Evolutionary conservation across 2,329 filamentous ascomycete genomes (phyloP).

Genomic region (Purpureocillium lavendulum): DNA sequence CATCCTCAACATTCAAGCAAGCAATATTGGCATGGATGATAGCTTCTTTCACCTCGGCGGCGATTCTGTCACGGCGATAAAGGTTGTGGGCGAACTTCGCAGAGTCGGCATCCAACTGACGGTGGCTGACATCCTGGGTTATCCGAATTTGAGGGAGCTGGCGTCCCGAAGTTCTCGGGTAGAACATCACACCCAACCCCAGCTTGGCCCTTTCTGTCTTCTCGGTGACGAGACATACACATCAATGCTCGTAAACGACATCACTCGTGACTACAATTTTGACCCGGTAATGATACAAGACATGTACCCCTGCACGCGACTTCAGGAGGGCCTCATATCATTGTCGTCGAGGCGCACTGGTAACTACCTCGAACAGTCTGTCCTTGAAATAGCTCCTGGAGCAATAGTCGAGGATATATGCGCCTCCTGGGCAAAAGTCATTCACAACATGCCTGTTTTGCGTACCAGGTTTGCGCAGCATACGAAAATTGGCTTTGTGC

Average conservation of each 20-base stretch:
- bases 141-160: background rate
- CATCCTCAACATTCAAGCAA: constrained; percentile 17
- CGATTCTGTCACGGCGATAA: constrained; percentile 36
- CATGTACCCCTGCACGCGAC: constrained; percentile 7
- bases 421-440: constrained; percentile 5
- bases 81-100: constrained; percentile 17
- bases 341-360: constrained; percentile 4
- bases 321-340: constrained; percentile 8
- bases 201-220: background rate
- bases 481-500: constrained; percentile 24
- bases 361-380: constrained; percentile 5
- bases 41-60: constrained; percentile 33
- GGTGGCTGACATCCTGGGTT: constrained; percentile 10
- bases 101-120: constrained; percentile 15
- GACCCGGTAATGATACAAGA: constrained; percentile 4
- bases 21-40: constrained; percentile 18
- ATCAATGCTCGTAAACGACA: background rate
- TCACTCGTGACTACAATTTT: background rate
- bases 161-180: background rate
- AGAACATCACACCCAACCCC: too few species aligned
- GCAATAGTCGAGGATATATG: background rate
- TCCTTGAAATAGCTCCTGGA: constrained; percentile 2
- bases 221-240: background rate
- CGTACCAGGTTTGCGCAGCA: constrained; percentile 6
- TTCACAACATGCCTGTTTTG: constrained; percentile 4